Percentiles rank a stretch among this genome's conserved stretches.
Evolutionary conservation across 495 filamentous ascomycete genomes (phyloP).

Genomic region (Astrothelium macrocarpum): DNA sequence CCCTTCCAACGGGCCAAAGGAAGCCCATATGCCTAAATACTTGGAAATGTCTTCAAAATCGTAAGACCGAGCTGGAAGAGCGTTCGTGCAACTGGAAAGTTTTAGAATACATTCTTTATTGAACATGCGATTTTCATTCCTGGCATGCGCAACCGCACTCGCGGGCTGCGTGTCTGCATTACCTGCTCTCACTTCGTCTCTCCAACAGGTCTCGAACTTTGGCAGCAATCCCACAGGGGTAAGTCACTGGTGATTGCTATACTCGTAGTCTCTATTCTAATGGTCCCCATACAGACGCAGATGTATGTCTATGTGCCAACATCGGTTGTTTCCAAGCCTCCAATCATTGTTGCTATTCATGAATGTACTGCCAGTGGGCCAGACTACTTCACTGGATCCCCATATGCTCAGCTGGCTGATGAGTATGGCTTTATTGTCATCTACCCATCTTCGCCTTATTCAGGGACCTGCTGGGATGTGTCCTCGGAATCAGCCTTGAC

Average conservation of each 20-base stretch:
- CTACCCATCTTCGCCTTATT: conserved; percentile 39
- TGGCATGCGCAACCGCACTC: conserved; percentile 5
- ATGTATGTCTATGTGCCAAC: conserved; percentile 28
- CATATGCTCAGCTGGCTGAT: conserved; percentile 35
- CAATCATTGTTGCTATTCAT: conserved; percentile 28
- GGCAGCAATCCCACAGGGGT: conserved; percentile 11
- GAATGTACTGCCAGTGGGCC: conserved; percentile 27
- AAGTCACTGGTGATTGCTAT: neutral
- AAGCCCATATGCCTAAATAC: neutral
- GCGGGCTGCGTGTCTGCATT: conserved; percentile 5
- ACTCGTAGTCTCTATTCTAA: neutral
- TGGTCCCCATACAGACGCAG: neutral
- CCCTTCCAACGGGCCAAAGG: neutral
- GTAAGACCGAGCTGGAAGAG: neutral
- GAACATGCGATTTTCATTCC: conserved; percentile 11
- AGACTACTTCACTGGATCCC: conserved; percentile 25
- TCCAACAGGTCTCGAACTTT: conserved; percentile 12
- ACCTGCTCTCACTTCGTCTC: conserved; percentile 8
- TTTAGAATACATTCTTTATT: too few relatives aligned
- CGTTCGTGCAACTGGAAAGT: neutral
- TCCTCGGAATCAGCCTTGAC: conserved; percentile 38
- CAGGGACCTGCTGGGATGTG: conserved; percentile 50
- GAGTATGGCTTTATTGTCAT: conserved; percentile 45
- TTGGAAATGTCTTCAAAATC: neutral
- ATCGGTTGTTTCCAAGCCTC: conserved; percentile 19